phyloP scores from a whole-genome alignment of 805 yeast genomes.

The Kodamaea jinghongensis region DNA sequence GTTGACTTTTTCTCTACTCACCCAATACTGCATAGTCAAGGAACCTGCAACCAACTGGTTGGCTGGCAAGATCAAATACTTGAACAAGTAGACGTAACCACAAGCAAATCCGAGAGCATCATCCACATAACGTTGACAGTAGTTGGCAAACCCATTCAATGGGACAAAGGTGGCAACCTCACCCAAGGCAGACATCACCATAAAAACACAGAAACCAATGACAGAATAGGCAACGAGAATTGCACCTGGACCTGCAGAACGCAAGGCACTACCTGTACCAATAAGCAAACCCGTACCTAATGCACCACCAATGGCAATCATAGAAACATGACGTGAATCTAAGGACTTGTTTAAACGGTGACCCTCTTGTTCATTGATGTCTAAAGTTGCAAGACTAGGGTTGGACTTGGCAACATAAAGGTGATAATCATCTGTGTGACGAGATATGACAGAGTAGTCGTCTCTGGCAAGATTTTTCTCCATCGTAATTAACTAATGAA shows the following conservation, averaged over 20 bases:
- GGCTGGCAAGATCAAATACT: slow-evolving; percentile 56
- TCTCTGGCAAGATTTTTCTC: no score
- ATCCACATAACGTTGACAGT: slow-evolving; percentile 62
- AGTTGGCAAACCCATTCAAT: slow-evolving; percentile 64
- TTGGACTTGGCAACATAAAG: slow-evolving; percentile 45
- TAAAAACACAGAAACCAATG: slow-evolving; percentile 69
- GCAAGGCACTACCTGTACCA: slow-evolving; percentile 70
- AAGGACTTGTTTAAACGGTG: slow-evolving; percentile 25
- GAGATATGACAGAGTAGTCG: slow-evolving; percentile 29
- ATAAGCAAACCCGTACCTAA: slow-evolving; percentile 78
- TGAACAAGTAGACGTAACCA: slow-evolving; percentile 61
- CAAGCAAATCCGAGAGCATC: slow-evolving; percentile 67
- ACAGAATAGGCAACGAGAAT: slow-evolving; percentile 62
- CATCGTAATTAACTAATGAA: no score
- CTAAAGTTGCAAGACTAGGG: slow-evolving; percentile 31
- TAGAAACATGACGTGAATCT: slow-evolving; percentile 59
- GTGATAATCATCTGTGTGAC: slow-evolving; percentile 49
- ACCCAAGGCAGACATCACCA: slow-evolving; percentile 67
- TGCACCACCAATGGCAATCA: slow-evolving; percentile 84
- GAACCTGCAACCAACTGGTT: slow-evolving; percentile 65
- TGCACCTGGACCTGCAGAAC: slow-evolving; percentile 69
- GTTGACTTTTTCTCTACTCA: slow-evolving; percentile 41
- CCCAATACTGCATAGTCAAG: slow-evolving; percentile 54
- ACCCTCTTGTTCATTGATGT: slow-evolving; percentile 22
- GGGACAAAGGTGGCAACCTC: slow-evolving; percentile 70